Base-by-base conservation (phyloP, 257 asterid species). In the Nicotiana tabacum region DNA sequence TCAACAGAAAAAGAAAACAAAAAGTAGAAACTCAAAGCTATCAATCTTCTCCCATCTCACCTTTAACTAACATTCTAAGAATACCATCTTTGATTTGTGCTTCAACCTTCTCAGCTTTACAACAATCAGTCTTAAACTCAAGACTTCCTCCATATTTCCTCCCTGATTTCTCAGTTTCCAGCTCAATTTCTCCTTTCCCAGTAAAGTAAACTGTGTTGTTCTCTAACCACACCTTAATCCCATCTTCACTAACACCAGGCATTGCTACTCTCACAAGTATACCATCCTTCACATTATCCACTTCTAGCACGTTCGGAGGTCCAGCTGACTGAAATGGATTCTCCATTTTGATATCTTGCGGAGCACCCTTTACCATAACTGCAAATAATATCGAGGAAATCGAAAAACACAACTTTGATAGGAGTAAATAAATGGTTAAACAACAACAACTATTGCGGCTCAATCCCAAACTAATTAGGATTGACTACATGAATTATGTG, bases 321-420 rank as follows among this genome's bases (percentile, higher is more conserved):
- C 90, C 88, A 3, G 29, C 72, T 13, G 66, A 53, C 58, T 87
- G 90, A 67, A 87, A 85, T 7, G 90, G 90, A 32, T 87, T 86
- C 81, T 83, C 90, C 83, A 83, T 78, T 82, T 85, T 82, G 83
- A 85, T 82, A 24, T 55, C 53, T 61, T 82, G 77, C 12, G 81
- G 81, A 2, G 80, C 11, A 55, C 87, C 85, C 17, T 37, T 32
- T 9, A 84, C 16, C 37, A 56, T 18, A 80, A 84, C 81, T 81
- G 67, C 69, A 43, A 64, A 27, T 32, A 4, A 48, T 24, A 57
- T 29, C 29, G 9, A 2, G 15, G n/a, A 16, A 46, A 27, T 60
- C 66, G n/a, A n/a, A 9, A 60, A 16, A 80, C 11, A 61, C 27
- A 37, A 4, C 58, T 39, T 33, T 1, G 5, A 65, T 56, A 7